phyloP scores from a whole-genome alignment of 23 red algal species.

The Cyanidioschyzon merolae region DNA sequence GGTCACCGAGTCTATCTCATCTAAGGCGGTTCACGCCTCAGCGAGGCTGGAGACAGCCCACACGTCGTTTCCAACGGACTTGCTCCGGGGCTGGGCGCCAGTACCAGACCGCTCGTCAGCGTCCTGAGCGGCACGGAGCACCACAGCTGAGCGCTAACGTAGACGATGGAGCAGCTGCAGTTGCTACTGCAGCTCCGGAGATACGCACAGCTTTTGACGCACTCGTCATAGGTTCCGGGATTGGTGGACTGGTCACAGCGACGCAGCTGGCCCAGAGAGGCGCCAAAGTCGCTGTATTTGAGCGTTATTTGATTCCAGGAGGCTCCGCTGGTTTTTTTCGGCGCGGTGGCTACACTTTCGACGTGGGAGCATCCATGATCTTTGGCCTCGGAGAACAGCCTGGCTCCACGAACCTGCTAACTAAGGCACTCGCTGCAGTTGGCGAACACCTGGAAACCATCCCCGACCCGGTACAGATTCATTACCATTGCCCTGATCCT shows the following conservation, averaged over 20 bases:
- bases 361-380: conserved; percentile 96
- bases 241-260: conserved; percentile 70
- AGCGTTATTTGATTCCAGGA: conserved; percentile 80
- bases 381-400: conserved; percentile 60
- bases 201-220: too few relatives aligned
- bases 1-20: too few relatives aligned
- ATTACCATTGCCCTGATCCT: conserved; percentile 63
- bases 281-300: conserved; percentile 56
- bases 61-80: too few relatives aligned
- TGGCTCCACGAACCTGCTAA: conserved; percentile 77
- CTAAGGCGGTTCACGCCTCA: too few relatives aligned
- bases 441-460: conserved; percentile 43
- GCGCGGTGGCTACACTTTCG: conserved; percentile 63
- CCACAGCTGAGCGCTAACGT: too few relatives aligned
- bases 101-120: too few relatives aligned
- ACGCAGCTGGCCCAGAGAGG: conserved; percentile 69
- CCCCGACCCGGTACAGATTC: conserved; percentile 71
- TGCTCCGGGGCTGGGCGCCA: too few relatives aligned
- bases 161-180: too few relatives aligned
- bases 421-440: conserved; percentile 50
- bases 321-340: conserved; percentile 54
- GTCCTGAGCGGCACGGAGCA: too few relatives aligned
- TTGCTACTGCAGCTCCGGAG: too few relatives aligned
- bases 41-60: too few relatives aligned
- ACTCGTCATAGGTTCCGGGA: conserved; percentile 81